Evolutionary conservation across 345 rosid species (phyloP).

Genomic region (Eutrema heterophyllum): DNA sequence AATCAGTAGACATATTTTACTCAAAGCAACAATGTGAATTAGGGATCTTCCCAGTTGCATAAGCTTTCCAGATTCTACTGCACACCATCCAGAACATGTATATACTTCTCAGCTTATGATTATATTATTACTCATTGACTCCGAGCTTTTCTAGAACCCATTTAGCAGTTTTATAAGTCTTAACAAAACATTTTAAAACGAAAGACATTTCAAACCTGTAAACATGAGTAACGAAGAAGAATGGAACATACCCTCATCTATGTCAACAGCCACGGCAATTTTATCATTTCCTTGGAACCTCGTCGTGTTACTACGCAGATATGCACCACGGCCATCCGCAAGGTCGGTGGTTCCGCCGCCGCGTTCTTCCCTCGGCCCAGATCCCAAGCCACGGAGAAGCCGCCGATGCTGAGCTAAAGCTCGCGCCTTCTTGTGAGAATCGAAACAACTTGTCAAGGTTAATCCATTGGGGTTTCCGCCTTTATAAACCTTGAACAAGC

Average conservation of each 20-base stretch:
- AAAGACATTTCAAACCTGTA: background rate
- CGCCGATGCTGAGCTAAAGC: slow-evolving; percentile 42
- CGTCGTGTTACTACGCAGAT: slow-evolving; percentile 39
- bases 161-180: background rate
- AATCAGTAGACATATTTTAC: background rate
- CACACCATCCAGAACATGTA: background rate
- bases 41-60: background rate
- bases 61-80: slow-evolving; percentile 1
- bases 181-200: background rate
- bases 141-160: background rate
- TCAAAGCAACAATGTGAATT: background rate
- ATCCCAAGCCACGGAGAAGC: slow-evolving; percentile 39
- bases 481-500: slow-evolving; percentile 11
- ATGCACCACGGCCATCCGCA: slow-evolving; percentile 38
- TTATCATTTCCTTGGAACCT: slow-evolving; percentile 49
- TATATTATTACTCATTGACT: background rate
- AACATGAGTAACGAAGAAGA: background rate
- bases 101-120: background rate
- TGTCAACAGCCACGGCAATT: slow-evolving; percentile 85
- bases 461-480: slow-evolving; percentile 23
- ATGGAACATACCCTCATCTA: slow-evolving; percentile 71
- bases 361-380: slow-evolving; percentile 39
- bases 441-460: slow-evolving; percentile 43
- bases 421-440: slow-evolving; percentile 36
- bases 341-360: slow-evolving; percentile 29